Base-by-base conservation (phyloP, 2,329 filamentous ascomycete species). In the Cordyceps pruinosa region DNA sequence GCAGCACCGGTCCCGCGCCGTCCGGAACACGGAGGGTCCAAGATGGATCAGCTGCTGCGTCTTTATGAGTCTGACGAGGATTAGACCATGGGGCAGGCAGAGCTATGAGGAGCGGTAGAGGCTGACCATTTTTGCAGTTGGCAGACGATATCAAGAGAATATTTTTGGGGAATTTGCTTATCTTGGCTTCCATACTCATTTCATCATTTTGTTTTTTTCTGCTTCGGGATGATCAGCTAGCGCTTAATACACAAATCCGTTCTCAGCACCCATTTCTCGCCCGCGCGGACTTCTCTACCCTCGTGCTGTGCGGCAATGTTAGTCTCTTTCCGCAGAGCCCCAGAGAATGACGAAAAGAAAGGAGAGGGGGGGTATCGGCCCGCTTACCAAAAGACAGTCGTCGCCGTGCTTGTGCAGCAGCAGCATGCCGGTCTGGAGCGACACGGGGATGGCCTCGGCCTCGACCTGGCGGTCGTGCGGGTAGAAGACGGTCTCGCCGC, bases 401-500 rank as follows among this genome's bases (percentile, higher is more conserved):
- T 90, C 83, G 0, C 93, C 92, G 72, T 97, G 93, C 61, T 89
- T 89, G 72, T 97, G 93, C 59, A 97, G 75, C 28, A 97, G 76
- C 34, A 90, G 81, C 80, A 93, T 88, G 2, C 93, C 93, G n/a
- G 87, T 87, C 69, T 96, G 89, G 12, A 89, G 82, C 1, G 80
- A 80, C 7, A 95, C 84, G 1, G 84, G 79, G 51, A 96, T 81
- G 19, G 87, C 88, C 63, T 88, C 82, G 19, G 79, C 78, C 19
- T 77, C 68, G 3, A 77, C 71, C 59, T 75, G 75, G 44, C 79
- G 74, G 64, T 84, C 81, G 61, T 89, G 84, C 0, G 89, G 89
- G 68, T 95, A 95, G 71, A 97, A 97, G 32, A 94, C 89, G 0
- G 93, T 97, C 72, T 96, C 90, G 32, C 93, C 93, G 23, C 93